phyloP scores from a whole-genome alignment of 768 basidiomycete species.

The Leucosporidium yakuticum region DNA sequence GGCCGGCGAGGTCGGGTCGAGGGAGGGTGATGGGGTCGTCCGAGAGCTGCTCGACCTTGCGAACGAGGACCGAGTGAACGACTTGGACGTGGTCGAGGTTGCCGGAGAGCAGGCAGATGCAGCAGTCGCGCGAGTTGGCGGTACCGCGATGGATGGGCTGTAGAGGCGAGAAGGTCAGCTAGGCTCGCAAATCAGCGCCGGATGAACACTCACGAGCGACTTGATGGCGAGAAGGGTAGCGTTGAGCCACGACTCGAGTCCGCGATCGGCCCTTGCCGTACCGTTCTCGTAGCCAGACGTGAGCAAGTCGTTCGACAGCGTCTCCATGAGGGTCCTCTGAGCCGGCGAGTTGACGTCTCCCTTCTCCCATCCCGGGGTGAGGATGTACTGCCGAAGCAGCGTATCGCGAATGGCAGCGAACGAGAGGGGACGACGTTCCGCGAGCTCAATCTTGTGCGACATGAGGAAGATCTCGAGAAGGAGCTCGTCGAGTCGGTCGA shows the following conservation, averaged over 20 bases:
- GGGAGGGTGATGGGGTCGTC: background rate
- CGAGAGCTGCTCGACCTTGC: background rate
- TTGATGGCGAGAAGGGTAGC: background rate
- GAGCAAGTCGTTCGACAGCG: background rate
- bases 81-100: background rate
- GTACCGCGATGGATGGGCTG: background rate
- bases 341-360: background rate
- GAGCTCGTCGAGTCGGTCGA: background rate
- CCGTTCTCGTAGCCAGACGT: background rate
- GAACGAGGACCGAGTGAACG: background rate
- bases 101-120: background rate
- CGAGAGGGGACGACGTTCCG: background rate
- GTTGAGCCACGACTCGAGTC: slow-evolving; percentile 1
- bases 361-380: background rate
- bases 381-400: slow-evolving; percentile 1
- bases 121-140: background rate
- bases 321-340: background rate
- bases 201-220: background rate
- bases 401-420: background rate
- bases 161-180: background rate
- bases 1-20: background rate
- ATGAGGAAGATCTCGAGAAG: background rate
- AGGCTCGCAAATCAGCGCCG: background rate
- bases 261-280: background rate
- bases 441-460: slow-evolving; percentile 1